Evolutionary conservation across 2,329 filamentous ascomycete genomes (phyloP).

Genomic region (Hypomyces rosellus): DNA sequence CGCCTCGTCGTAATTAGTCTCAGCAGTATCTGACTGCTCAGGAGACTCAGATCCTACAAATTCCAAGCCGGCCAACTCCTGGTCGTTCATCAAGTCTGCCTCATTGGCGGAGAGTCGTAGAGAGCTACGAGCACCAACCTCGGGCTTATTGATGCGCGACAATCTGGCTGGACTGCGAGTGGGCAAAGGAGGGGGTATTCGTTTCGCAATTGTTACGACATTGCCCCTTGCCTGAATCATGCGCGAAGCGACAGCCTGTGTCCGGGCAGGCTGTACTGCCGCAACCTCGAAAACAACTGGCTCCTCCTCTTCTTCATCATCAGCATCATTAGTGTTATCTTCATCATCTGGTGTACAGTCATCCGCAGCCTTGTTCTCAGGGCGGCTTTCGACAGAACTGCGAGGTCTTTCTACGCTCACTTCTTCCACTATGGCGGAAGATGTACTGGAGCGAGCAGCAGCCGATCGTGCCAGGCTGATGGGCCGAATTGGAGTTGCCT

Average conservation of each 20-base stretch:
- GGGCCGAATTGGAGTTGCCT: too few relatives aligned
- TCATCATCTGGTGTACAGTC: conserved; percentile 4
- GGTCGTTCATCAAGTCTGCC: conserved; percentile 19
- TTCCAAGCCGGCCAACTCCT: conserved; percentile 1
- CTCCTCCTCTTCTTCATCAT: conserved; percentile 51
- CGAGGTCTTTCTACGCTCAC: too few relatives aligned
- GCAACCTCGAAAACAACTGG: conserved; percentile 64
- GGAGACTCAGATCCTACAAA: neutral
- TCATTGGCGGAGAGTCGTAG: conserved; percentile 43
- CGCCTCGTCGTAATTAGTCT: too few relatives aligned
- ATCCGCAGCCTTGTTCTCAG: neutral
- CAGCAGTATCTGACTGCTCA: neutral
- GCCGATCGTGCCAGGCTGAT: too few relatives aligned
- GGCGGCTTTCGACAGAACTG: too few relatives aligned
- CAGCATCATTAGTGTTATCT: conserved; percentile 21
- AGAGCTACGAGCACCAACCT: conserved; percentile 52
- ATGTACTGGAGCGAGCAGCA: too few relatives aligned
- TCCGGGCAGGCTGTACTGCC: conserved; percentile 46
- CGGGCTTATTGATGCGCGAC: conserved; percentile 44
- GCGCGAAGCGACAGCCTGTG: conserved; percentile 56
- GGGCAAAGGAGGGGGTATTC: conserved; percentile 70
- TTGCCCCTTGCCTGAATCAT: conserved; percentile 67
- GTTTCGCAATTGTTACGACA: conserved; percentile 79
- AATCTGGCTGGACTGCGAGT: conserved; percentile 65
- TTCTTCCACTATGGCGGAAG: too few relatives aligned